A percentile compares a stretch with the other conserved stretches of the same genome.
Conservation (phyloP, 805 yeast genomes). For the Saturnispora gosingensis region DNA sequence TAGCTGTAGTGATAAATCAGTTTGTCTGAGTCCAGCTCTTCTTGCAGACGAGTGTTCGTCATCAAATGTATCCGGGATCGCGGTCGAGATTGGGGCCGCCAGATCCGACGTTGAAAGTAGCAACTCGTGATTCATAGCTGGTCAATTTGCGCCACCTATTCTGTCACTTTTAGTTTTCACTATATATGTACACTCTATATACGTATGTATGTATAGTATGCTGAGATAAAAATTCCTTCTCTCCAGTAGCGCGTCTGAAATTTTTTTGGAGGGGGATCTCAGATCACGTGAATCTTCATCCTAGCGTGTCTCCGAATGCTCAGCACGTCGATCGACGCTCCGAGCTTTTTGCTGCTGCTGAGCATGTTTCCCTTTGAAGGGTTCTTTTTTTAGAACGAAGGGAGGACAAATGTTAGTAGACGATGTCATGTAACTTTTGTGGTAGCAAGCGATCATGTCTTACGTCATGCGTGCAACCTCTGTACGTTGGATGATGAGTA, state of each 20-base stretch:
- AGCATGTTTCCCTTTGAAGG: no score
- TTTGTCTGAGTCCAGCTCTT: slow-evolving; percentile 26
- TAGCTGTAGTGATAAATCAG: slow-evolving; percentile 21
- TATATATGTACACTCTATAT: no score
- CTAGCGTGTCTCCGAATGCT: neutral
- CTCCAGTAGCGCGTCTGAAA: neutral
- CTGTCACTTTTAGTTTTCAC: neutral
- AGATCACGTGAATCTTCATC: neutral
- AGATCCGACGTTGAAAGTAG: slow-evolving; percentile 1
- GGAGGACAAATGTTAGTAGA: neutral
- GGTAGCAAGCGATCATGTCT: neutral
- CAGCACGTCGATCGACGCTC: neutral
- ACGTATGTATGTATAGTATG: neutral
- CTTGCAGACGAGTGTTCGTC: slow-evolving; percentile 22
- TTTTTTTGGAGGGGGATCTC: no score
- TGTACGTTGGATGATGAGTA: neutral
- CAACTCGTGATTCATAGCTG: neutral
- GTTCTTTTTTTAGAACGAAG: neutral
- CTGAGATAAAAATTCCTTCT: neutral
- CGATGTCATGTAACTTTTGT: neutral
- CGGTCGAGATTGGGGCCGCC: slow-evolving; percentile 1
- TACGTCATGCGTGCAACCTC: neutral
- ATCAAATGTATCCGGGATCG: slow-evolving; percentile 16
- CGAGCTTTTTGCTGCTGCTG: no score
- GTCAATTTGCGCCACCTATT: neutral